Conservation (phyloP, 2,329 filamentous ascomycete species). For the Neofusicoccum kwambonambiense region DNA sequence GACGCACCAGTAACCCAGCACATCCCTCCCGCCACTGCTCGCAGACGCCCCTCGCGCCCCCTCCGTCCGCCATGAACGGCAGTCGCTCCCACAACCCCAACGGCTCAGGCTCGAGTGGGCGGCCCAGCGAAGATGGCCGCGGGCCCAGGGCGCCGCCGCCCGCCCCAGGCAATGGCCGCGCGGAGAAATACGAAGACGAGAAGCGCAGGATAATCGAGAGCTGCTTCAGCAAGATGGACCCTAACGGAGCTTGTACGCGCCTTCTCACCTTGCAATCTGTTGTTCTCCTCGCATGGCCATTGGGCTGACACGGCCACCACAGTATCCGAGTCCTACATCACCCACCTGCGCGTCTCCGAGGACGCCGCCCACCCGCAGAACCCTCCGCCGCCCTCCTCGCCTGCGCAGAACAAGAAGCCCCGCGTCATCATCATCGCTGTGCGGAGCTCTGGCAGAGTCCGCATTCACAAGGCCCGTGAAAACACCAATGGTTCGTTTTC, state of each 20-base stretch:
- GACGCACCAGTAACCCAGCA: neutral
- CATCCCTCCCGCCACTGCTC: neutral
- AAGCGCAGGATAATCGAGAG: slow-evolving; percentile 91
- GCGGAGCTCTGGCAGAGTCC: slow-evolving; percentile 84
- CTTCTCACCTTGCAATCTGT: neutral
- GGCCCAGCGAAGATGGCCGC: slow-evolving; percentile 14
- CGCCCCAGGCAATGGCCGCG: slow-evolving; percentile 42
- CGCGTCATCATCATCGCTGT: slow-evolving; percentile 92
- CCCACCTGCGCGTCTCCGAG: slow-evolving; percentile 88
- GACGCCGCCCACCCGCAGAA: slow-evolving; percentile 78
- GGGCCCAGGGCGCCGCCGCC: neutral
- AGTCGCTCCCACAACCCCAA: slow-evolving; percentile 11
- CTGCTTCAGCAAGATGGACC: slow-evolving; percentile 88
- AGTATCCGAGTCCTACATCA: slow-evolving; percentile 86
- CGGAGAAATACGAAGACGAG: slow-evolving; percentile 94
- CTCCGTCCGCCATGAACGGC: slow-evolving; percentile 16
- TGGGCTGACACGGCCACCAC: slow-evolving; percentile 12
- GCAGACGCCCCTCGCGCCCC: neutral
- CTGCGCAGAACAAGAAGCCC: slow-evolving; percentile 75
- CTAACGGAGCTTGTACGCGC: slow-evolving; percentile 76
- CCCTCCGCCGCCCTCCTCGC: slow-evolving; percentile 78
- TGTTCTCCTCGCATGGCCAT: slow-evolving; percentile 3
- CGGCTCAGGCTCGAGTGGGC: slow-evolving; percentile 11
- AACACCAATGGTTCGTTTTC: slow-evolving; percentile 93
- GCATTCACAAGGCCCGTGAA: slow-evolving; percentile 95